Conservation (phyloP, 164 flowering plant genomes). For the Saururus chinensis region DNA sequence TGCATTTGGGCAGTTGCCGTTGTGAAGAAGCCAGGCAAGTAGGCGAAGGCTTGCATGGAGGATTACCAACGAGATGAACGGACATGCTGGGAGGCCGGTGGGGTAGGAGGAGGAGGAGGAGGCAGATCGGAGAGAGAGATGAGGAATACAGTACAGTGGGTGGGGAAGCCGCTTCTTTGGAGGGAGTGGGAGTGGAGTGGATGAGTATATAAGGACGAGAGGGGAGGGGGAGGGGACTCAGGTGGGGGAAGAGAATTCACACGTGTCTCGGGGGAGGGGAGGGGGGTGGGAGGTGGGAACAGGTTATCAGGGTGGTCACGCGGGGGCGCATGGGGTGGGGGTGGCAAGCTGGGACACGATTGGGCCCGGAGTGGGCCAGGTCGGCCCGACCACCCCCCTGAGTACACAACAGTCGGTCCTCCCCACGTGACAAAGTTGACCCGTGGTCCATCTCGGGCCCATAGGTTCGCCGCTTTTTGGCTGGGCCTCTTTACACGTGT, state of each 20-base stretch:
- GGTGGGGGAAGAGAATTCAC: background rate
- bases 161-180: no score
- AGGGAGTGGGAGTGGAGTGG: no score
- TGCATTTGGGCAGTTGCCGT: background rate
- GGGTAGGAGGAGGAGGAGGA: background rate
- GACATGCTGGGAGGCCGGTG: background rate
- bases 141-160: no score
- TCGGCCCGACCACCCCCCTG: background rate
- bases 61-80: no score
- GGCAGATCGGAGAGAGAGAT: background rate
- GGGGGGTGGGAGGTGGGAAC: no score
- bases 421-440: background rate
- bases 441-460: background rate
- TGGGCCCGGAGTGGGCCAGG: background rate
- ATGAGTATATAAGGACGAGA: no score
- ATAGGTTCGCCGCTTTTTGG: background rate
- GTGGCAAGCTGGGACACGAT: background rate
- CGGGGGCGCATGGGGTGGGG: background rate
- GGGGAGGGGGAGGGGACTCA: no score
- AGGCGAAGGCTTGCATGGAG: background rate
- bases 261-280: background rate
- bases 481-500: background rate
- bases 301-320: background rate
- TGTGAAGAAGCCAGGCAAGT: no score
- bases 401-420: background rate